Percentiles rank a stretch among this genome's conserved stretches.
Evolutionary conservation across 768 basidiomycete genomes (phyloP).

Genomic region (Kwoniella newhampshirensis): DNA sequence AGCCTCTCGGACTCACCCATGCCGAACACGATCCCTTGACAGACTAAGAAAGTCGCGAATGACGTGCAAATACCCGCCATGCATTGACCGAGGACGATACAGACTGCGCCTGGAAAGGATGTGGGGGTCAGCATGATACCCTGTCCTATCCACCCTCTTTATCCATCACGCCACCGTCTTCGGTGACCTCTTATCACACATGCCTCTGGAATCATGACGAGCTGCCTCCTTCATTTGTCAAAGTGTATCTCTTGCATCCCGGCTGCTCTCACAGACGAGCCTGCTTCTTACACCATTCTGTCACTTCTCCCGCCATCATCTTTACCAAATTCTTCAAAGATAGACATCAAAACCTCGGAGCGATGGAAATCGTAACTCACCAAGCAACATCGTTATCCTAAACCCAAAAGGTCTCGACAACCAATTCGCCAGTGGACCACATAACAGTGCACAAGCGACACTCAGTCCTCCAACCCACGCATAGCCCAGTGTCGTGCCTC

Average conservation of each 20-base stretch:
- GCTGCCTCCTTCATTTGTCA: no score
- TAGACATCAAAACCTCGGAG: conserved; percentile 20
- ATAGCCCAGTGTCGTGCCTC: conserved; percentile 33
- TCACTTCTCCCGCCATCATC: no score
- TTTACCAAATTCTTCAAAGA: no score
- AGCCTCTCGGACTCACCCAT: conserved; percentile 24
- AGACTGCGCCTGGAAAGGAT: conserved; percentile 27
- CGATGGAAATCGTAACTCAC: conserved; percentile 39
- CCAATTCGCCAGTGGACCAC: conserved; percentile 35
- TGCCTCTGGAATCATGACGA: no score
- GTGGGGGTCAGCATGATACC: neutral
- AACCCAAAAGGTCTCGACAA: conserved; percentile 17
- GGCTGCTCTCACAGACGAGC: no score
- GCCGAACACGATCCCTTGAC: conserved; percentile 40
- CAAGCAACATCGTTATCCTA: conserved; percentile 36
- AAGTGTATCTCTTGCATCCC: no score
- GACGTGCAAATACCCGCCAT: conserved; percentile 35
- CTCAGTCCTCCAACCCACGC: conserved; percentile 44
- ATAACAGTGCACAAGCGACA: conserved; percentile 26
- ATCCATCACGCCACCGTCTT: no score
- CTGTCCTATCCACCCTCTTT: no score
- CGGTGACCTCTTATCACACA: no score
- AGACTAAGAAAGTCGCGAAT: conserved; percentile 36
- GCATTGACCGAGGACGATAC: conserved; percentile 35
- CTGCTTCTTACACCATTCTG: no score